These are phyloP conservation scores for Penicillium sp. DNA, from an alignment of 2,329 filamentous ascomycete species.

Conservation along the genomic window DNA sequence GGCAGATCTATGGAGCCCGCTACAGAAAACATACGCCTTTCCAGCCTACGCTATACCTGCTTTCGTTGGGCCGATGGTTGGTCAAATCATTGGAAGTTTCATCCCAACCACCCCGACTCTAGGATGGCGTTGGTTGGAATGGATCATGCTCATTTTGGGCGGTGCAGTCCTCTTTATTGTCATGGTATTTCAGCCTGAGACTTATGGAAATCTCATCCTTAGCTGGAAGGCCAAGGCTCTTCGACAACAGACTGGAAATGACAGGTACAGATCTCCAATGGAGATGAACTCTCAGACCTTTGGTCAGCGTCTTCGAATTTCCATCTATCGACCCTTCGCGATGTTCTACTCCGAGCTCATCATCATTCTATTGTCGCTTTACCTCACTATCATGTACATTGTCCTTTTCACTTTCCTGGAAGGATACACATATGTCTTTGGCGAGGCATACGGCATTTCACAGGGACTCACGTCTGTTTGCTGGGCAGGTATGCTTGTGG, in stretches of 20 bases:
- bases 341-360: slow-evolving; percentile 47
- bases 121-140: slow-evolving; percentile 46
- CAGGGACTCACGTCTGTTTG: slow-evolving; percentile 48
- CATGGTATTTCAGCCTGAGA: slow-evolving; percentile 52
- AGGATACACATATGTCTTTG: slow-evolving; percentile 54
- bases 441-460: slow-evolving; percentile 50
- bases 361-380: slow-evolving; percentile 29
- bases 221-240: slow-evolving; percentile 46
- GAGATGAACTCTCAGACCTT: slow-evolving; percentile 45
- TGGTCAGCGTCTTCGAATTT: slow-evolving; percentile 40
- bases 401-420: slow-evolving; percentile 39
- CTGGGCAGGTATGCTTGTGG: slow-evolving; percentile 50
- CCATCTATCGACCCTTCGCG: slow-evolving; percentile 44
- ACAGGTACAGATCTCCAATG: slow-evolving; percentile 44
- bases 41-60: slow-evolving; percentile 52
- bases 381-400: slow-evolving; percentile 31
- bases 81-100: slow-evolving; percentile 19
- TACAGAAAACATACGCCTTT: slow-evolving; percentile 52
- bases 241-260: slow-evolving; percentile 43
- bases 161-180: slow-evolving; percentile 35
- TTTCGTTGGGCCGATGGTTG: slow-evolving; percentile 33
- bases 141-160: slow-evolving; percentile 45
- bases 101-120: slow-evolving; percentile 11
- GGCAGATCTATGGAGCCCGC: slow-evolving; percentile 48
- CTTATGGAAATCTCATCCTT: slow-evolving; percentile 47